phyloP scores from a whole-genome alignment of 345 rosid species.

The Cardiospermum halicacabum region DNA sequence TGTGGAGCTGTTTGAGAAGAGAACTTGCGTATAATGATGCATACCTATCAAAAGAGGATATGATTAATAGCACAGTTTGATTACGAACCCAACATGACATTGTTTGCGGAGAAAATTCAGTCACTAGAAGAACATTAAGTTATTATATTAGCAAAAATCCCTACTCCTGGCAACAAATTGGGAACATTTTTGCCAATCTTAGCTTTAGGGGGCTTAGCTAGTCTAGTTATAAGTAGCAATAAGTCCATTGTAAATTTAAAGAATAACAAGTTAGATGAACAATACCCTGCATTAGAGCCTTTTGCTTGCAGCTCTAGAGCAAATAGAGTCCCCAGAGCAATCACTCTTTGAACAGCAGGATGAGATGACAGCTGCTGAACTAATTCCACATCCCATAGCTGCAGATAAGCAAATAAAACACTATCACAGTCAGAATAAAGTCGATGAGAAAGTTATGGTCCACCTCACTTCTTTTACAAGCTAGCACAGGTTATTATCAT shows the following conservation, averaged over 20 bases:
- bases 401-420: constrained; percentile 23
- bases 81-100: not conserved
- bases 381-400: constrained; percentile 76
- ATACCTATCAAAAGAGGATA: constrained; percentile 39
- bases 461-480: not conserved
- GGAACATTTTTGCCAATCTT: not conserved
- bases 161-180: not conserved
- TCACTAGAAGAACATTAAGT: not conserved
- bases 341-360: constrained; percentile 69
- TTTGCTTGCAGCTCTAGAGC: constrained; percentile 70
- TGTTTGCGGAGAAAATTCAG: not conserved
- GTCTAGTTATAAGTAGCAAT: not conserved
- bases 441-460: not conserved
- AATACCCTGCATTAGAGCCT: constrained; percentile 67
- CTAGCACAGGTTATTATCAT: not conserved
- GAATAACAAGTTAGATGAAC: constrained; percentile 1
- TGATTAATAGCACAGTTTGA: not conserved
- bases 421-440: not conserved
- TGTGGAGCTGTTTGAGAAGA: constrained; percentile 62
- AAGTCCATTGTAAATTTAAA: constrained; percentile 5
- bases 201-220: not conserved
- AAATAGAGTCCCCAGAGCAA: constrained; percentile 71
- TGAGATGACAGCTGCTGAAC: constrained; percentile 63
- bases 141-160: not conserved
- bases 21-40: constrained; percentile 59